phyloP scores from a whole-genome alignment of 352 stramenopile genomes.

The Pythium folliculosum region DNA sequence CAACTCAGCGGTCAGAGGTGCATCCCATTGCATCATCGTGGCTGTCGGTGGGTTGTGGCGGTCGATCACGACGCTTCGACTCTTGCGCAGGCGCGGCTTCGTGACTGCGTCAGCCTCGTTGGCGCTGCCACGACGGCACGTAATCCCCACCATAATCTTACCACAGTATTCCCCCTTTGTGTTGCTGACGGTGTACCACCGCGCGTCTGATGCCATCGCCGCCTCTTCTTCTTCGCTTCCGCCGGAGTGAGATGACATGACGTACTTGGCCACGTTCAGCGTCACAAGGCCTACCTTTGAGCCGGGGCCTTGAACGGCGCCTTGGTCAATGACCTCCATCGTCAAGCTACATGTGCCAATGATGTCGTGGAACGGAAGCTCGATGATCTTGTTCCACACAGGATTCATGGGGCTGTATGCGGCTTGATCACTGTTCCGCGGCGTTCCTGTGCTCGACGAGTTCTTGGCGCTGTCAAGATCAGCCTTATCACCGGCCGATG shows the following conservation, averaged over 20 bases:
- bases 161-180: conserved; percentile 85
- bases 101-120: conserved; percentile 23
- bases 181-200: conserved; percentile 88
- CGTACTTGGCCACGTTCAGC: conserved; percentile 82
- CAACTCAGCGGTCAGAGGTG: conserved; percentile 15
- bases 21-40: conserved; percentile 77
- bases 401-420: conserved; percentile 70
- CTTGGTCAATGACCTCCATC: conserved; percentile 74
- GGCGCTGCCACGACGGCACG: conserved; percentile 45
- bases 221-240: conserved; percentile 61
- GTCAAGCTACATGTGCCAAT: conserved; percentile 79
- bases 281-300: conserved; percentile 64
- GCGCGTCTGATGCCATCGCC: conserved; percentile 67
- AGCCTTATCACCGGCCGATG: conserved; percentile 17
- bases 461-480: conserved; percentile 30
- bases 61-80: conserved; percentile 75
- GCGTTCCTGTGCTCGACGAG: conserved; percentile 58
- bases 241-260: conserved; percentile 56
- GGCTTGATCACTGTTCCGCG: conserved; percentile 53
- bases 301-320: conserved; percentile 26
- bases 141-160: conserved; percentile 82
- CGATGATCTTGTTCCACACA: conserved; percentile 83
- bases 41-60: conserved; percentile 66
- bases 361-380: conserved; percentile 70
- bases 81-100: conserved; percentile 72